These are phyloP conservation scores for Fragaria iinumae DNA, from an alignment of 306 rosid species.

Conservation along the genomic window DNA sequence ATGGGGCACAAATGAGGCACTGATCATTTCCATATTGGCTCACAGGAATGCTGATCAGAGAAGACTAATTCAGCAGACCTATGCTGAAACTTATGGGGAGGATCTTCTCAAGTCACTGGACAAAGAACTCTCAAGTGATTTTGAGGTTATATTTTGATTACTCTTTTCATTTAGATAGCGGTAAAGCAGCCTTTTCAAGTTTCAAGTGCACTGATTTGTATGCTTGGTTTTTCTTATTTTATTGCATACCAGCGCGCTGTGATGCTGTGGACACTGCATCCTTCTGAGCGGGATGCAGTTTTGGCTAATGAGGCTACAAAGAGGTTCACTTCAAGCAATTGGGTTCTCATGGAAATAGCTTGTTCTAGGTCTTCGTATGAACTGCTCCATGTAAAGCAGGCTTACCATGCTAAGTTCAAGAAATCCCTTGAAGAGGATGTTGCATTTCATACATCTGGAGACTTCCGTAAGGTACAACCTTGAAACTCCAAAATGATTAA, in stretches of 20 bases:
- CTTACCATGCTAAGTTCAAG: constrained; percentile 52
- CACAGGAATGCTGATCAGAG: constrained; percentile 59
- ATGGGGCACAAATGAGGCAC: constrained; percentile 59
- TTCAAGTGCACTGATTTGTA: not conserved
- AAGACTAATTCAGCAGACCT: constrained; percentile 37
- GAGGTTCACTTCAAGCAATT: constrained; percentile 38
- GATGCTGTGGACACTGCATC: constrained; percentile 48
- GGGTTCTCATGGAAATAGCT: constrained; percentile 51
- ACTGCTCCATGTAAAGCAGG: constrained; percentile 41
- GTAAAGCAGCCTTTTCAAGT: not conserved
- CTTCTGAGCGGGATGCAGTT: constrained; percentile 56
- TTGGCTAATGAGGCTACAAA: constrained; percentile 49
- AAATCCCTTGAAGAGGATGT: constrained; percentile 62
- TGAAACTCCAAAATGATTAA: not conserved
- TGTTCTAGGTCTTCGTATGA: constrained; percentile 43
- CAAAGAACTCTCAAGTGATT: constrained; percentile 56
- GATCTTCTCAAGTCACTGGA: constrained; percentile 53
- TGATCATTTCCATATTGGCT: constrained; percentile 53
- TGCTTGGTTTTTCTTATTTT: constrained; percentile 12
- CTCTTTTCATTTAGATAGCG: not conserved
- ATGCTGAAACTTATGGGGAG: constrained; percentile 41
- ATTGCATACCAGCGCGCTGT: constrained; percentile 35
- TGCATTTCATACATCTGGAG: constrained; percentile 57
- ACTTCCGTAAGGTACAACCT: constrained; percentile 49
- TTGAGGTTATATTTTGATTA: constrained; percentile 42